phyloP scores from a whole-genome alignment of 225 moss, liverwort and hornwort genomes.

The Anthoceros angustus region DNA sequence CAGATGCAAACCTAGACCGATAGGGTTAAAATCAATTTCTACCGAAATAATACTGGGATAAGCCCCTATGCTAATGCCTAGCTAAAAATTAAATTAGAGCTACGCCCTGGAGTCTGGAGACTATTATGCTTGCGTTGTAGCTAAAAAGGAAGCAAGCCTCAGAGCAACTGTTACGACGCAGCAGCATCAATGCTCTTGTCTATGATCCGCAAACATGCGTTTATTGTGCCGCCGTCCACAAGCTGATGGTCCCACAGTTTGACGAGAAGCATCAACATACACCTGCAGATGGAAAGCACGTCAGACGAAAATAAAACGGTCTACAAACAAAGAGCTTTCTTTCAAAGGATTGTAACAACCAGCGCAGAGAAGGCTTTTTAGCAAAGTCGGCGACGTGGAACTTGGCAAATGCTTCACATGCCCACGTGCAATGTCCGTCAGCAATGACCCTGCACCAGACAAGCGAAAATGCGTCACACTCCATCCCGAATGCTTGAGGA shows the following conservation, averaged over 20 bases:
- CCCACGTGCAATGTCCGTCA: conserved; percentile 95
- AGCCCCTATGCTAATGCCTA: no score
- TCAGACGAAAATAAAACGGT: not conserved
- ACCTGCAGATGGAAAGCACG: conserved; percentile 35
- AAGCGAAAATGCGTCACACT: not conserved
- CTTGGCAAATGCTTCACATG: conserved; percentile 77
- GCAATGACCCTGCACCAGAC: conserved; percentile 50
- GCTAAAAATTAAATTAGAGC: no score
- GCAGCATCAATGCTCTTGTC: conserved; percentile 17
- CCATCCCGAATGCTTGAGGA: not conserved
- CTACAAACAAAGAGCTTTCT: not conserved
- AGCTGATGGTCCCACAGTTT: conserved; percentile 98
- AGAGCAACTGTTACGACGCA: not conserved
- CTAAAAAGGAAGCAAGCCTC: no score
- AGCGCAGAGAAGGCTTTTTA: conserved; percentile 61
- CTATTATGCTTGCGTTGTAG: not conserved
- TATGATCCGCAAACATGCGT: conserved; percentile 56
- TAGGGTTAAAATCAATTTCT: no score
- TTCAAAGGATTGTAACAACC: conserved; percentile 19
- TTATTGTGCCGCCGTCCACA: conserved; percentile 72
- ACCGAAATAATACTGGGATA: no score
- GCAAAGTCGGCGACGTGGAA: conserved; percentile 69
- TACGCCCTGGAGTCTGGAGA: no score
- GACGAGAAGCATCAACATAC: conserved; percentile 81
- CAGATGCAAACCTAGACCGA: no score